Conservation (phyloP, 1,139 yeast genomes). For the Zygosaccharomyces sapae region DNA sequence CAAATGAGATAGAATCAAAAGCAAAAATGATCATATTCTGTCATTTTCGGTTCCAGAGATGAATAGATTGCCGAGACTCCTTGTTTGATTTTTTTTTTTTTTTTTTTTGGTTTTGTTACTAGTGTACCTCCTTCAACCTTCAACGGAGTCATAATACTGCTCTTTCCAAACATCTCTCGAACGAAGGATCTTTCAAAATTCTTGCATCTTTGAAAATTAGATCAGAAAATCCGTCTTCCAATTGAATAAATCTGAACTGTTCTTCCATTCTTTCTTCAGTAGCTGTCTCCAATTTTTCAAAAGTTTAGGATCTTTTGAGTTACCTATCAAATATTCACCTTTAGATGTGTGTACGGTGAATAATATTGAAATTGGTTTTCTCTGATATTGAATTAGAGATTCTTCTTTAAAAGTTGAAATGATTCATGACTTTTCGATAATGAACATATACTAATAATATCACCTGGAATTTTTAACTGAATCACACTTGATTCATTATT, state of each 20-base stretch:
- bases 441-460: constrained; percentile 1
- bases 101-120: neutral
- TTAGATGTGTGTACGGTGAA: constrained; percentile 1
- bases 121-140: neutral
- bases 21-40: too few species aligned
- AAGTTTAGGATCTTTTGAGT: neutral
- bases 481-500: neutral
- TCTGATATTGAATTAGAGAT: neutral
- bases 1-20: too few species aligned
- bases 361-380: neutral
- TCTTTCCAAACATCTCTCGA: neutral
- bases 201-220: neutral
- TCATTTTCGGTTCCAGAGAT: too few species aligned
- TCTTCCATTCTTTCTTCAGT: constrained; percentile 3
- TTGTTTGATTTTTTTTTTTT: too few species aligned
- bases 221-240: neutral
- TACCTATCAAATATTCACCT: constrained; percentile 1
- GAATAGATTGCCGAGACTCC: too few species aligned
- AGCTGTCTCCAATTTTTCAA: neutral
- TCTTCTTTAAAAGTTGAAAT: neutral
- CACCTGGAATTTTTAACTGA: constrained; percentile 1
- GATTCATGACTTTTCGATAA: neutral
- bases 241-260: constrained; percentile 7
- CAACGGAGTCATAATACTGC: neutral
- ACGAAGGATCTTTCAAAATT: neutral